Conservation (phyloP, 2,329 filamentous ascomycete species). For the Xylariaceae sp. region DNA sequence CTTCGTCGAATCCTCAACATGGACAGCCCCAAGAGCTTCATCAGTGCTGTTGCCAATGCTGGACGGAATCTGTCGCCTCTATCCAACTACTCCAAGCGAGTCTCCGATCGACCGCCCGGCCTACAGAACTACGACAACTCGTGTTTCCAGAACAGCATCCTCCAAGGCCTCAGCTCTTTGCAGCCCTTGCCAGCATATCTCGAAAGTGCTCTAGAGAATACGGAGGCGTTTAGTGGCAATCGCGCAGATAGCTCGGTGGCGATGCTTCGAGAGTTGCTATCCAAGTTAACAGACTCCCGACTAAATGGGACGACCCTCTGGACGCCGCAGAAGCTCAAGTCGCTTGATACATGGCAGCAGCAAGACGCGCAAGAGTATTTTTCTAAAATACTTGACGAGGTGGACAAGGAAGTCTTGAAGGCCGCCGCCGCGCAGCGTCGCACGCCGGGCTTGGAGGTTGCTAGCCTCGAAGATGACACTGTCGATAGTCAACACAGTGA, state of each 20-base stretch:
- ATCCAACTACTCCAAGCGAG: constrained; percentile 42
- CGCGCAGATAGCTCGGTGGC: constrained; percentile 37
- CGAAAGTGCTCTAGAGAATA: constrained; percentile 35
- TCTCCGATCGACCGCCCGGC: constrained; percentile 53
- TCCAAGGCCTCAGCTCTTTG: constrained; percentile 78
- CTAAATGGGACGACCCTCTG: constrained; percentile 75
- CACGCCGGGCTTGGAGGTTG: constrained; percentile 38
- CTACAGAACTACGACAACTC: constrained; percentile 92
- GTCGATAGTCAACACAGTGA: constrained; percentile 47
- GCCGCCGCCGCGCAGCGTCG: constrained; percentile 36
- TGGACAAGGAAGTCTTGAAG: constrained; percentile 69
- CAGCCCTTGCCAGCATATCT: constrained; percentile 65
- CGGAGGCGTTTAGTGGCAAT: constrained; percentile 23
- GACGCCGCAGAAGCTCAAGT: constrained; percentile 77
- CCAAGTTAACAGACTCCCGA: constrained; percentile 60
- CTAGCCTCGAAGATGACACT: constrained; percentile 38
- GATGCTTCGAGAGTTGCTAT: constrained; percentile 59
- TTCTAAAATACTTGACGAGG: constrained; percentile 77
- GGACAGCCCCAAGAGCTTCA: constrained; percentile 47
- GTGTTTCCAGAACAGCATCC: constrained; percentile 95
- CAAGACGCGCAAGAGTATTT: constrained; percentile 98
- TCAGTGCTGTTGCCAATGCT: constrained; percentile 53
- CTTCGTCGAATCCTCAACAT: constrained; percentile 60
- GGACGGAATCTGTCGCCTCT: constrained; percentile 52
- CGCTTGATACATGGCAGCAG: constrained; percentile 91